Evolutionary conservation across 2,329 filamentous ascomycete species (phyloP), one percentile per base, ranked within the genome.

Genomic region (Graphilbum fragrans): DNA sequence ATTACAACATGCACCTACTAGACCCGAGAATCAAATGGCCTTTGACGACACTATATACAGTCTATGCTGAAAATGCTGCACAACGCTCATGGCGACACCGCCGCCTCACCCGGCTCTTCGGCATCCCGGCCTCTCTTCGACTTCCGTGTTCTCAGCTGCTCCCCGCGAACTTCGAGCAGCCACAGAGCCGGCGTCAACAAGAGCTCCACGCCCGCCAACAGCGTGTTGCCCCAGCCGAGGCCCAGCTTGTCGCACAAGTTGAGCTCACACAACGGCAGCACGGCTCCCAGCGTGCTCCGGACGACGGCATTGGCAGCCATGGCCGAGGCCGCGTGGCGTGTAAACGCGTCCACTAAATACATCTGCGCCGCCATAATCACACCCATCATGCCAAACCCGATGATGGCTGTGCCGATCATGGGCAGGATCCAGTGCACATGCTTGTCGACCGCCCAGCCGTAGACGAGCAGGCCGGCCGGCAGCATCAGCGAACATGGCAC

Each of bases 271-370:
- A 77, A 56, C 1, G 73, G 73, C 6, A 77, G 55, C n/a, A 71
- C 54, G 1, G 66, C 70, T 16, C 70, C 73, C 41, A 68, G 54
- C 0, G 78, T 53, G 8, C 59, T 65, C 14, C 77, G 61, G 11
- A 81, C 56, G 1, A 82, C 67, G 0, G 75, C 73, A 46, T 69
- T 79, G 1, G 77, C 78, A 1, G 81, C 80, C 1, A 82, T 68
- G 0, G 65, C 66, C 1, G 58, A 63, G 17, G 67, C 66, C 7
- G 66, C 63, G 42, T 67, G 67, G 31, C 61, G 46, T 14, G 59
- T 59, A 43, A 64, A 69, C 2, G 70, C 66, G 43, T 84, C 78
- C 25, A 82, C 70, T 4, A 83, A 65, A 49, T 85, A 85, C 4
- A 72, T 35, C 21, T 34, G 21, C 16, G 35, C 31, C n/a, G 25